Percentiles rank a stretch among this genome's conserved stretches.
Evolutionary conservation across 2,329 filamentous ascomycete genomes (phyloP).

Genomic region (Pyrenophora graminea): DNA sequence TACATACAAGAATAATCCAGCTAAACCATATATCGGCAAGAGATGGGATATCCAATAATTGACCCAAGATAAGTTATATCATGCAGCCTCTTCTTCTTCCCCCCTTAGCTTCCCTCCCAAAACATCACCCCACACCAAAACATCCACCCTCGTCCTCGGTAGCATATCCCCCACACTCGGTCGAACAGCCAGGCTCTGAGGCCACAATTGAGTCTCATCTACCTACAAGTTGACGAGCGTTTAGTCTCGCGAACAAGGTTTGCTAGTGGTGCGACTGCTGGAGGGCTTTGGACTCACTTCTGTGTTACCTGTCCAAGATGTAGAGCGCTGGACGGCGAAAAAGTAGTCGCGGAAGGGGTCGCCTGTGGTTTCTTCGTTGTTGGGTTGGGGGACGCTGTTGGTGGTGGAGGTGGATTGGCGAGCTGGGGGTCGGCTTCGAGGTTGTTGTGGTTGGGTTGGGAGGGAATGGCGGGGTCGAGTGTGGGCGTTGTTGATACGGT

Average conservation of each 20-base stretch:
- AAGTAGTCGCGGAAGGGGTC: constrained; percentile 29
- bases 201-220: constrained; percentile 20
- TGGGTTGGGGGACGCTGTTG: not conserved
- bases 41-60: no score
- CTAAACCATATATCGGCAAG: no score
- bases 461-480: constrained; percentile 24
- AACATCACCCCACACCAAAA: constrained; percentile 13
- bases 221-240: constrained; percentile 12
- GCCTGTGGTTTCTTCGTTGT: constrained; percentile 1
- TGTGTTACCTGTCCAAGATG: constrained; percentile 26
- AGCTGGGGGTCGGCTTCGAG: not conserved
- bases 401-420: not conserved
- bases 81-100: no score
- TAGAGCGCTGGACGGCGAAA: constrained; percentile 16
- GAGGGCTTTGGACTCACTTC: constrained; percentile 23
- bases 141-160: constrained; percentile 18
- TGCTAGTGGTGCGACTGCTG: not conserved
- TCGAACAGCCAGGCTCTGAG: constrained; percentile 18
- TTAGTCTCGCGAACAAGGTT: constrained; percentile 13
- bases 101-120: constrained; percentile 2
- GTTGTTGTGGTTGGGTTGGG: constrained; percentile 1
- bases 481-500: not conserved
- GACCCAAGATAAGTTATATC: no score
- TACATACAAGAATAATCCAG: no score
- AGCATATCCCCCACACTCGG: constrained; percentile 15